Conservation (phyloP, 2,329 filamentous ascomycete species). For the Talaromyces sp. region DNA sequence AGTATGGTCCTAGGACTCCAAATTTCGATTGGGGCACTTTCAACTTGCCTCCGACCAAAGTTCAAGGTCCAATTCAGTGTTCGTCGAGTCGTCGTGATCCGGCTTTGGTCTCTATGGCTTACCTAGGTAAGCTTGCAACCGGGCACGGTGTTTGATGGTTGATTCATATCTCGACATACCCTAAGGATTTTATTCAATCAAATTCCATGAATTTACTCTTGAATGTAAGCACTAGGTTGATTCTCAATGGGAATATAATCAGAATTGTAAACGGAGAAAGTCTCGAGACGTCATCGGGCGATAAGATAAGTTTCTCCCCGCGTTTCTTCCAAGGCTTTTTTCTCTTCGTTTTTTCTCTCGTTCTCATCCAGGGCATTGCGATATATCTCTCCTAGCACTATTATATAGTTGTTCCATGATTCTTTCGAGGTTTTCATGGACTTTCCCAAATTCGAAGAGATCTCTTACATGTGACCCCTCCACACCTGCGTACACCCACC, state of each 20-base stretch:
- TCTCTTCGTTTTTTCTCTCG: neutral
- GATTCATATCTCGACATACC: too few species aligned
- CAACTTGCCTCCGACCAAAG: too few species aligned
- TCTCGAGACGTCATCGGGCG: neutral
- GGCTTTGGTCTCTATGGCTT: too few species aligned
- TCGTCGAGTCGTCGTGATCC: too few species aligned
- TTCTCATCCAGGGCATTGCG: neutral
- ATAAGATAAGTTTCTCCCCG: slow-evolving; percentile 1
- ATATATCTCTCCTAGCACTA: neutral
- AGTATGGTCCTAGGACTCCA: too few species aligned
- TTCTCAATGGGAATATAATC: neutral
- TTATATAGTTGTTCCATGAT: neutral
- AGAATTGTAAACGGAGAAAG: neutral
- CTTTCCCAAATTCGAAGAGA: neutral
- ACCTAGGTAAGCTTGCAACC: too few species aligned
- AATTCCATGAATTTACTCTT: too few species aligned
- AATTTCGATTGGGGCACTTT: too few species aligned
- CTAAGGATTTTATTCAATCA: too few species aligned
- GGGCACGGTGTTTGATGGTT: too few species aligned
- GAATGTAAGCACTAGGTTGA: neutral
- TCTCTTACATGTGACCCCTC: neutral
- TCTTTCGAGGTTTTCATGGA: neutral
- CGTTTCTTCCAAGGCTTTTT: neutral
- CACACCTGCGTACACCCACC: neutral
- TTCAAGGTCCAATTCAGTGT: too few species aligned